Evolutionary conservation across 441 rosid species (phyloP), one percentile per base, ranked within the genome.

Genomic region (Eruca vesicaria): DNA sequence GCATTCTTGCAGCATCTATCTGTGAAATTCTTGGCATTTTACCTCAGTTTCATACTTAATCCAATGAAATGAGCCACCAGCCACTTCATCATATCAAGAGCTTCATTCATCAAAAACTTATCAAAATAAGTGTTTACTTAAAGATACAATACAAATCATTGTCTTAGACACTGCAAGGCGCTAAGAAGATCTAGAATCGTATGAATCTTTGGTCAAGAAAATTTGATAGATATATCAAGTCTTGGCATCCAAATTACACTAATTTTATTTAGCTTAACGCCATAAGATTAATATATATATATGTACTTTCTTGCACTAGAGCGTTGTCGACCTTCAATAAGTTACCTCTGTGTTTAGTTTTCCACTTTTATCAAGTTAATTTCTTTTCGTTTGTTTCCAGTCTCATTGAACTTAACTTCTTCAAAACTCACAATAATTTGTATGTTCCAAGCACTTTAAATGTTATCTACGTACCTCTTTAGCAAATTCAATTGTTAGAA

Each of bases 31-130:
- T 41, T 41, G 15, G 87, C 72, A 50, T 88, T 95, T 82, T 95
- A 98, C 66, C 98, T 98, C 70, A 93, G 84, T n/a, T 67, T 90
- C 88, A 84, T 98, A 93, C 74, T 86, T 95, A 7, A 84, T 89
- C 86, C 91, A 86, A 77, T 87, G 98, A 75, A 93, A 95, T 80
- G 97, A 82, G 63, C 98, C 98, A 57, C 99, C 96, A 0, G 92
- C 96, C 4, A 82, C 85, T 84, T 95, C 99, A 31, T 95, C 59
- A 87, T 87, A 91, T 75, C 93, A 98, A n/a, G n/a, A n/a, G n/a
- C n/a, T n/a, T n/a, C n/a, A n/a, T n/a, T n/a, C n/a, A n/a, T n/a
- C n/a, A n/a, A n/a, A n/a, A n/a, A n/a, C n/a, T n/a, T n/a, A n/a
- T n/a, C n/a, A n/a, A n/a, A n/a, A n/a, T n/a, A n/a, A n/a, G n/a